Base-by-base conservation (phyloP, 148 eudicot genomes). In the Rhododendron simsii region DNA sequence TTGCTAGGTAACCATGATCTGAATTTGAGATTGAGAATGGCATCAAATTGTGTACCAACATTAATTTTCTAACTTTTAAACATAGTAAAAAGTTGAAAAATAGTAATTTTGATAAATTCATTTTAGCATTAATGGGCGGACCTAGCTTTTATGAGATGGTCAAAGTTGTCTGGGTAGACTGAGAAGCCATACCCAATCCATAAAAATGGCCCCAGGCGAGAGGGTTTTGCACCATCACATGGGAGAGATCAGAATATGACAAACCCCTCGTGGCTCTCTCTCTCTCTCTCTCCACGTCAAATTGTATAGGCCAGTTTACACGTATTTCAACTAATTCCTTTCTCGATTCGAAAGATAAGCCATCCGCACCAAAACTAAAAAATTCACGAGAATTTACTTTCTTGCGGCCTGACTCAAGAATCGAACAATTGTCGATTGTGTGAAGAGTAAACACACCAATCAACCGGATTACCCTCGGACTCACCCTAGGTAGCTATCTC, bases 381-480 rank as follows among this genome's bases (percentile, higher is more conserved):
- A n/a, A 8, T 63, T 23, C 12, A 23, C 1, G 28, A 55, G 1
- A 63, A 23, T 4, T 2, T 23, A 7, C 13, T 63, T 61, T 57
- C 7, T 18, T 61, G 26, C 11, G 69, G 1, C 30, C 0, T 2
- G 0, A 63, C 13, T 12, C 13, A 63, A 63, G 4, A 23, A 23
- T 23, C 4, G 1, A 65, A 65, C 4, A n/a, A 9, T 10, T 9
- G 3, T n/a, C 5, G 10, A 26, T 65, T 26, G 0, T 65, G 1
- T 65, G 14, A 10, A 0, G 14, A 65, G 2, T 3, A 65, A n/a
- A 65, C 1, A 23, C 11, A 65, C 33, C 73, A 26, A 3, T 1
- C 30, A 5, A n/a, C 71, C 0, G 5, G 5, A n/a, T 5, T 26
- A 10, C 8, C 4, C 1, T 10, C 1, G 30, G 14, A 0, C 15